These are phyloP conservation scores for Remersonia thermophila DNA, from an alignment of 2,329 filamentous ascomycete genomes.

Conservation along the genomic window DNA sequence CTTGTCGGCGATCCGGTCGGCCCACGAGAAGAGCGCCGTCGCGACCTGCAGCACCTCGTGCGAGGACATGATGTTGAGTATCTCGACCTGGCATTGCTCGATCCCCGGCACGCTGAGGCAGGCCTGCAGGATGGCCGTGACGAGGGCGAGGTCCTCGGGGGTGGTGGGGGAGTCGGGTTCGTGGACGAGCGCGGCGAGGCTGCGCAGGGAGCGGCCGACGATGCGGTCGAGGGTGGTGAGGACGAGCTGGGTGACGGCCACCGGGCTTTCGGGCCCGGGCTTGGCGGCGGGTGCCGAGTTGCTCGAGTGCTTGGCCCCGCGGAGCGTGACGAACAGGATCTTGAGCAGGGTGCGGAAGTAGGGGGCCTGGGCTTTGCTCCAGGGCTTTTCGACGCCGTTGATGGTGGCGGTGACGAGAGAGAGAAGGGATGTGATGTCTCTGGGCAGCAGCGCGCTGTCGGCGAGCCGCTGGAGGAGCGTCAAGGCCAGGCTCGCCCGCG, in stretches of 20 bases:
- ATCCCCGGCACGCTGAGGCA: constrained; percentile 68
- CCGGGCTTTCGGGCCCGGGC: constrained; percentile 24
- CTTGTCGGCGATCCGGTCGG: constrained; percentile 65
- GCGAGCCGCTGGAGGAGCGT: constrained; percentile 71
- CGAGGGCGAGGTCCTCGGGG: constrained; percentile 71
- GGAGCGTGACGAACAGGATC: constrained; percentile 71
- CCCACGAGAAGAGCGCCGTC: constrained; percentile 83
- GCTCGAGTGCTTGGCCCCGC: constrained; percentile 41
- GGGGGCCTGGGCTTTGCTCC: constrained; percentile 37
- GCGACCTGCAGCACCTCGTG: constrained; percentile 71
- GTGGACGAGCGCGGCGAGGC: constrained; percentile 71
- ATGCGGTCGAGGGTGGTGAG: constrained; percentile 70
- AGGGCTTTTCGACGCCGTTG: constrained; percentile 41
- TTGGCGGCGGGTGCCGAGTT: constrained; percentile 21
- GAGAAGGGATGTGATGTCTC: constrained; percentile 40
- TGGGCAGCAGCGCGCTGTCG: constrained; percentile 37
- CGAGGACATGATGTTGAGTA: constrained; percentile 56
- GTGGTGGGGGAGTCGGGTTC: constrained; percentile 52
- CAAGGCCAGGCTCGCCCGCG: constrained; percentile 69
- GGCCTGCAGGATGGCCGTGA: constrained; percentile 80
- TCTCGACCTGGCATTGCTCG: constrained; percentile 56
- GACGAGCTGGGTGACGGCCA: constrained; percentile 46
- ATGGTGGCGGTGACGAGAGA: constrained; percentile 40
- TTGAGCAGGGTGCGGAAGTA: constrained; percentile 80
- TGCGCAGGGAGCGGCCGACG: constrained; percentile 70